These are phyloP conservation scores for Artemisia tridentata DNA, from an alignment of 129 eudicot genomes.

Conservation along the genomic window DNA sequence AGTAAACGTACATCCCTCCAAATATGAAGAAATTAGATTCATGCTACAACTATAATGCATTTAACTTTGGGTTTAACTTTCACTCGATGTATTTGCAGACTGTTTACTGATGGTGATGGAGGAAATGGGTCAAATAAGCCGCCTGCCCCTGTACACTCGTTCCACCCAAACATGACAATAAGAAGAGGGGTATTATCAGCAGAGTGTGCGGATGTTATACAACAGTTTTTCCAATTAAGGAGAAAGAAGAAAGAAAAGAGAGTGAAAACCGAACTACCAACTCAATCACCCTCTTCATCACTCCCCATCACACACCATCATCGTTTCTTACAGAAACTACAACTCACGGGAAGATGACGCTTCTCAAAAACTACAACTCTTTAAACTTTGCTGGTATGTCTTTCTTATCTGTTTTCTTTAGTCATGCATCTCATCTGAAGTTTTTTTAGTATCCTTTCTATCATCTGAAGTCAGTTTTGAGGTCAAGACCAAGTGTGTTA, in stretches of 20 bases:
- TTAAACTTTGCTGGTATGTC: too few species aligned
- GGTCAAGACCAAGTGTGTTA: too few species aligned
- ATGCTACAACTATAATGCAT: not conserved
- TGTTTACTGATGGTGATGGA: constrained; percentile 67
- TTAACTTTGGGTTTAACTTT: not conserved
- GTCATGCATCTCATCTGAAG: too few species aligned
- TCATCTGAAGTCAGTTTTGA: too few species aligned
- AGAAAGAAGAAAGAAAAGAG: constrained; percentile 56
- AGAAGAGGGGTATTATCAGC: constrained; percentile 77
- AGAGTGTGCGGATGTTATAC: constrained; percentile 87
- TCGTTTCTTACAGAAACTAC: constrained; percentile 43
- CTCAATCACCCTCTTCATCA: constrained; percentile 45
- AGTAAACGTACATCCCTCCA: not conserved
- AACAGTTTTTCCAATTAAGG: constrained; percentile 77
- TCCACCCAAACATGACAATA: constrained; percentile 73
- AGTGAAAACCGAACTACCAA: constrained; percentile 35
- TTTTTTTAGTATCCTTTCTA: too few species aligned
- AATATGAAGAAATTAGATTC: not conserved
- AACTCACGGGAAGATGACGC: too few species aligned
- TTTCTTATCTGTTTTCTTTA: too few species aligned
- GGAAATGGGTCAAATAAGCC: constrained; percentile 49
- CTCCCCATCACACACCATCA: constrained; percentile 47
- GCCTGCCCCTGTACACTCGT: constrained; percentile 80
- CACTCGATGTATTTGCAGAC: constrained; percentile 43
- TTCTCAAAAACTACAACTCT: too few species aligned